Evolutionary conservation across 768 basidiomycete species (phyloP).

Genomic region (Lentinula edodes): DNA sequence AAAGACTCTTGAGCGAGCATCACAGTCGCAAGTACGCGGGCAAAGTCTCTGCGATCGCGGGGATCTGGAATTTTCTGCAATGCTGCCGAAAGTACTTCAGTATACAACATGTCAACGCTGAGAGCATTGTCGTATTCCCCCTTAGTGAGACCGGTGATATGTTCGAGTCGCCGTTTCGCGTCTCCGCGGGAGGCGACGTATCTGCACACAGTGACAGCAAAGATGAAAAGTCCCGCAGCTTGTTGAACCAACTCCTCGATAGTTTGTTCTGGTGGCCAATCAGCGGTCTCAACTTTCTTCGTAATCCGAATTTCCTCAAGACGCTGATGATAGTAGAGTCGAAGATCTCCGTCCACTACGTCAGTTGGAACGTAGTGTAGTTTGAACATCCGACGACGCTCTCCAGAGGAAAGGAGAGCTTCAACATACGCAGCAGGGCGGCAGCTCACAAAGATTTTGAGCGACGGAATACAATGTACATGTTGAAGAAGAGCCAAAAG

Average conservation of each 20-base stretch:
- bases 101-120: constrained; percentile 1
- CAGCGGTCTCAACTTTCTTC: not conserved
- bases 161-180: not conserved
- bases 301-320: not conserved
- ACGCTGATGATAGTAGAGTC: not conserved
- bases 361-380: not conserved
- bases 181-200: not conserved
- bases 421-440: constrained; percentile 2
- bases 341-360: not conserved
- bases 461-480: not conserved
- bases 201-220: constrained; percentile 2
- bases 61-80: not conserved
- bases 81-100: not conserved
- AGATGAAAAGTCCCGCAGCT: not conserved
- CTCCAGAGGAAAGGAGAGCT: not conserved
- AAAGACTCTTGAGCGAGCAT: not conserved
- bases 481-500: constrained; percentile 1
- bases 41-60: not conserved
- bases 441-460: not conserved
- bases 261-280: not conserved
- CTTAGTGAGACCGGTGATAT: not conserved
- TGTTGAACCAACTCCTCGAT: not conserved
- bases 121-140: not conserved
- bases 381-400: constrained; percentile 1
- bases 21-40: not conserved